These are phyloP conservation scores for Akebia trifoliata DNA, from an alignment of 164 flowering plant genomes.

Conservation along the genomic window DNA sequence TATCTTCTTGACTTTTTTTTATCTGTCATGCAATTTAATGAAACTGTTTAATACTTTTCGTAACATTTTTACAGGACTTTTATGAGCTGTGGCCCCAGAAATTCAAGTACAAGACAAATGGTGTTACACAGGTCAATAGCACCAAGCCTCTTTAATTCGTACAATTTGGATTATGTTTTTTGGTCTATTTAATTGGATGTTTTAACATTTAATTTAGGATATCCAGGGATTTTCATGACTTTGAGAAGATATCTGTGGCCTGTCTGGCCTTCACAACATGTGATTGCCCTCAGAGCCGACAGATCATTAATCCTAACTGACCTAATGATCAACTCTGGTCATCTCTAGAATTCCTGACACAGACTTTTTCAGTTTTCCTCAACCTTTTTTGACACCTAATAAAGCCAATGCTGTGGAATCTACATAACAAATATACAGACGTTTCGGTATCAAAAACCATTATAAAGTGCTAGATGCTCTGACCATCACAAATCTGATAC, in stretches of 20 bases:
- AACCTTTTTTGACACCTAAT: too few species aligned
- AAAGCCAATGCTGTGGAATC: too few species aligned
- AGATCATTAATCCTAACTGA: too few species aligned
- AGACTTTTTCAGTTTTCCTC: too few species aligned
- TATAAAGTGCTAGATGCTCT: too few species aligned
- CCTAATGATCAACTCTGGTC: too few species aligned
- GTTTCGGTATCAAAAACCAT: too few species aligned
- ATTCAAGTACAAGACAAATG: constrained; percentile 54
- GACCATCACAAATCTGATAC: too few species aligned
- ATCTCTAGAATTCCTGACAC: too few species aligned
- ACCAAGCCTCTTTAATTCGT: neutral
- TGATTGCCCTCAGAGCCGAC: neutral
- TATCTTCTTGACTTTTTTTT: neutral
- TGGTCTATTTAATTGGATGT: neutral
- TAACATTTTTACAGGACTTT: constrained; percentile 34
- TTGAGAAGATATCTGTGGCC: neutral
- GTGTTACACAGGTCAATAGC: constrained; percentile 48
- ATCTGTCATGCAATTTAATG: neutral
- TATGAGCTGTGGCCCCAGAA: constrained; percentile 52
- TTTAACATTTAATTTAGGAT: neutral
- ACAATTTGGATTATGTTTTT: neutral
- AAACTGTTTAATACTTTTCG: neutral
- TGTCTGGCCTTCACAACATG: neutral
- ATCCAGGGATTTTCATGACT: neutral
- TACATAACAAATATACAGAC: too few species aligned